phyloP scores from a whole-genome alignment of 192 early-diverging fungal species.

The Podila minutissima region DNA sequence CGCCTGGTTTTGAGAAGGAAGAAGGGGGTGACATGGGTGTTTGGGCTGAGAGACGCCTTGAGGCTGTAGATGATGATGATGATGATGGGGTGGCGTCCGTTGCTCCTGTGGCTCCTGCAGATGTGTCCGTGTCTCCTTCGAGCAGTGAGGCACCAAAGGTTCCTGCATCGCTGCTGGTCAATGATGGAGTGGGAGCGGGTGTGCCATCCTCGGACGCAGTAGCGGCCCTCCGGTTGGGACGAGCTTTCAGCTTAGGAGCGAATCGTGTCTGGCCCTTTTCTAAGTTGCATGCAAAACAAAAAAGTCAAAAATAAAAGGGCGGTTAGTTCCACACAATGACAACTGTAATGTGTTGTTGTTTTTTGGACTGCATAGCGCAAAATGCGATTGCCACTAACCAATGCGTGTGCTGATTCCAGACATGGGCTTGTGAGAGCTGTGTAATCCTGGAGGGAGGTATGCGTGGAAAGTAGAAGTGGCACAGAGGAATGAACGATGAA shows the following conservation, averaged over 20 bases:
- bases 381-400: constrained; percentile 8
- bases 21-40: constrained; percentile 10
- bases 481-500: background rate
- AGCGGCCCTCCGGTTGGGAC: constrained; percentile 21
- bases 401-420: constrained; percentile 50
- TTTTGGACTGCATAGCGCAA: background rate
- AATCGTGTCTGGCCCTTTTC: constrained; percentile 45
- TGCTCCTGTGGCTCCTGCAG: background rate
- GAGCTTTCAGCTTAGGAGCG: constrained; percentile 42
- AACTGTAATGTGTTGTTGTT: background rate
- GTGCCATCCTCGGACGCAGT: constrained; percentile 41
- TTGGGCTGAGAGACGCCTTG: constrained; percentile 14
- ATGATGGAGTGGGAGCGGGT: constrained; percentile 17
- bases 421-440: constrained; percentile 11
- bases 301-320: background rate
- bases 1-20: background rate
- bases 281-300: background rate
- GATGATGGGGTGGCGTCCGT: background rate
- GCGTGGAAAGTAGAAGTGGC: background rate
- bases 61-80: constrained; percentile 7
- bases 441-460: background rate
- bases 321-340: background rate
- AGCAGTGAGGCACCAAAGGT: constrained; percentile 20
- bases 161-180: constrained; percentile 2
- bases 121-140: constrained; percentile 13